Conservation (phyloP, 192 early-diverging fungal species). For the Physocladia obscura region DNA sequence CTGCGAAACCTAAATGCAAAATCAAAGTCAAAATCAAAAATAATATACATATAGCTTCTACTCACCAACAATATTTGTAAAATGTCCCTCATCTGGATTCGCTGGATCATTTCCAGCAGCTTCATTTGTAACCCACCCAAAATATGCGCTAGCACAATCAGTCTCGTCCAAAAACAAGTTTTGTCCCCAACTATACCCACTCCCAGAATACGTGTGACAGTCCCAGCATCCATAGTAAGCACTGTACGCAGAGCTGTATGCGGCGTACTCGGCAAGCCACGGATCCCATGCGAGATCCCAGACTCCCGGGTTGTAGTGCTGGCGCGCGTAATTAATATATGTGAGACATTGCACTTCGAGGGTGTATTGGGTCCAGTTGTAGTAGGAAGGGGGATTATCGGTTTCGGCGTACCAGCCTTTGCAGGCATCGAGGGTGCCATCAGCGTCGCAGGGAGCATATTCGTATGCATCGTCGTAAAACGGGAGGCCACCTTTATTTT, state of each 20-base stretch:
- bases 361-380: neutral
- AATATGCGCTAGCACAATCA: neutral
- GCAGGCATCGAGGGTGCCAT: neutral
- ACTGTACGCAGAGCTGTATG: neutral
- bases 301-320: slow-evolving; percentile 19
- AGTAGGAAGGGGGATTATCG: slow-evolving; percentile 13
- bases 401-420: too few relatives aligned
- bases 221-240: neutral
- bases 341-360: neutral
- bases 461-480: neutral
- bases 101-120: slow-evolving; percentile 5
- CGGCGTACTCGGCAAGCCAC: neutral
- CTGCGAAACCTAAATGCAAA: neutral
- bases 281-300: slow-evolving; percentile 10
- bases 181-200: slow-evolving; percentile 5
- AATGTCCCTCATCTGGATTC: slow-evolving; percentile 2
- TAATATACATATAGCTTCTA: neutral
- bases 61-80: neutral
- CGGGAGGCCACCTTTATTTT: neutral
- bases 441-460: neutral
- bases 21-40: neutral
- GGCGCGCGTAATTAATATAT: slow-evolving; percentile 7
- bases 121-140: slow-evolving; percentile 16
- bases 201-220: slow-evolving; percentile 15
- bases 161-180: neutral